phyloP scores from a whole-genome alignment of 2,329 filamentous ascomycete genomes.

The Cercospora sesami region DNA sequence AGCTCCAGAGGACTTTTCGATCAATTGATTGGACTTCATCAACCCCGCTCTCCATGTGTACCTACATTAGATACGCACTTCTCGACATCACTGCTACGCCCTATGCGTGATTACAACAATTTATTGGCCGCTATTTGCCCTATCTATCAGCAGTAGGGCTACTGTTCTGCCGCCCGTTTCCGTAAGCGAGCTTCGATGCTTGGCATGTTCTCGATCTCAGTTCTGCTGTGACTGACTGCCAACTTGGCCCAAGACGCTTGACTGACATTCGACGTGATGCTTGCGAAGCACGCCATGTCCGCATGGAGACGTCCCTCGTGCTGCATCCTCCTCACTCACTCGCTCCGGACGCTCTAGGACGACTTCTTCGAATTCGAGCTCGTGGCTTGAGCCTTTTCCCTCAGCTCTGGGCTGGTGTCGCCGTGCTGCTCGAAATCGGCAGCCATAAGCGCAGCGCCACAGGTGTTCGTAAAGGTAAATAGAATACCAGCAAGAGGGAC shows the following conservation, averaged over 20 bases:
- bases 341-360: background rate
- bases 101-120: background rate
- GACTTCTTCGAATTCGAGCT: conserved; percentile 3
- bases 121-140: conserved; percentile 2
- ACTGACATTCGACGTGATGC: too few species aligned
- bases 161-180: background rate
- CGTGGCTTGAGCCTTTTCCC: conserved; percentile 32
- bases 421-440: conserved; percentile 54
- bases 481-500: conserved; percentile 78
- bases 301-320: too few species aligned
- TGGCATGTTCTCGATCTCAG: background rate
- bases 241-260: too few species aligned
- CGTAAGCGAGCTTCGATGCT: background rate
- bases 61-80: background rate
- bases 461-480: conserved; percentile 87
- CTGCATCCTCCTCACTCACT: too few species aligned
- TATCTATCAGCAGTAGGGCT: background rate
- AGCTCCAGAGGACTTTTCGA: background rate
- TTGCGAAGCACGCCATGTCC: too few species aligned
- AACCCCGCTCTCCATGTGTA: background rate
- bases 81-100: background rate
- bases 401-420: conserved; percentile 37
- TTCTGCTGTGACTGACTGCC: too few species aligned
- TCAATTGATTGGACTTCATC: background rate
- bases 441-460: conserved; percentile 92